Percentiles rank a stretch among this genome's conserved stretches.
These are phyloP conservation scores for Diaporthe citrichinensis DNA, from an alignment of 2,329 filamentous ascomycete species.

Conservation along the genomic window DNA sequence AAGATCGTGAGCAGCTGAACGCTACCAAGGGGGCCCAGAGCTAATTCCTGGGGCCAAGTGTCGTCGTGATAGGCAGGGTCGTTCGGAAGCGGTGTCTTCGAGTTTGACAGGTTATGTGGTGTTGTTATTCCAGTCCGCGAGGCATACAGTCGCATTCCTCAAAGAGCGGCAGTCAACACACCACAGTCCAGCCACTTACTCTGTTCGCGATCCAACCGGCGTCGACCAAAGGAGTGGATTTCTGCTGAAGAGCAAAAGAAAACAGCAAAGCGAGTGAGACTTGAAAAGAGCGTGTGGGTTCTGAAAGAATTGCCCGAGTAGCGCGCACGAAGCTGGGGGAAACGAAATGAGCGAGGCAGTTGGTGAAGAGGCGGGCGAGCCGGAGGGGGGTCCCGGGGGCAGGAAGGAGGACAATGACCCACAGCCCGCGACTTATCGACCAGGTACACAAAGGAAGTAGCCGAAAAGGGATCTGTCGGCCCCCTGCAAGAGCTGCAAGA, in stretches of 20 bases:
- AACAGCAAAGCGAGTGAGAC: slow-evolving; percentile 1
- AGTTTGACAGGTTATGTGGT: slow-evolving; percentile 23
- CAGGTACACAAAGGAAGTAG: slow-evolving; percentile 25
- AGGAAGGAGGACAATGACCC: slow-evolving; percentile 26
- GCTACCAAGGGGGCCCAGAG: slow-evolving; percentile 24
- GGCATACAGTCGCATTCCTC: slow-evolving; percentile 39
- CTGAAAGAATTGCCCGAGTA: slow-evolving; percentile 34
- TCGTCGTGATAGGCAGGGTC: slow-evolving; percentile 15
- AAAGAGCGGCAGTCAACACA: slow-evolving; percentile 20
- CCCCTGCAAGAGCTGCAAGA: slow-evolving; percentile 36
- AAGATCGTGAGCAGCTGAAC: slow-evolving; percentile 40
- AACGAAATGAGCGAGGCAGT: slow-evolving; percentile 33
- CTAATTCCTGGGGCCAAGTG: background rate
- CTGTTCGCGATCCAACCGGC: slow-evolving; percentile 16
- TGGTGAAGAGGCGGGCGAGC: slow-evolving; percentile 24
- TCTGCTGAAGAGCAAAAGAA: slow-evolving; percentile 35
- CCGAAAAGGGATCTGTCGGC: slow-evolving; percentile 25
- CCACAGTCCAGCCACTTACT: slow-evolving; percentile 15
- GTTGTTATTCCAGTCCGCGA: slow-evolving; percentile 33
- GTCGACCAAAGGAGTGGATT: slow-evolving; percentile 36
- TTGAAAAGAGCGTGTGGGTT: slow-evolving; percentile 20
- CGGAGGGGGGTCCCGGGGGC: slow-evolving; percentile 14
- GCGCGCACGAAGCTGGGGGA: slow-evolving; percentile 7
- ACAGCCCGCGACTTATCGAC: slow-evolving; percentile 1
- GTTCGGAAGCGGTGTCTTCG: slow-evolving; percentile 29